Evolutionary conservation across 371 early-diverging fungal genomes (phyloP).

Genomic region (Circinella minor): DNA sequence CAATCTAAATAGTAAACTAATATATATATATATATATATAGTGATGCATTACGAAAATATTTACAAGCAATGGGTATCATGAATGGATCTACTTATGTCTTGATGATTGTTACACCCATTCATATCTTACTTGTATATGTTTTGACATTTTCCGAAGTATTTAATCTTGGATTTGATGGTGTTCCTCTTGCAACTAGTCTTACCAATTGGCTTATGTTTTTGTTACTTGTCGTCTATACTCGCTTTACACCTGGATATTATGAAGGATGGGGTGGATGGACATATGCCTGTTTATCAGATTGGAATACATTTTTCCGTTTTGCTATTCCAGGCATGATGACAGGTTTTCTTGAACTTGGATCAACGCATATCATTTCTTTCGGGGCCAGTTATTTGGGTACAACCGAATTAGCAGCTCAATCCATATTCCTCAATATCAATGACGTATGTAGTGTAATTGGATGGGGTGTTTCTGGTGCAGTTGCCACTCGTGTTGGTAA

Average conservation of each 20-base stretch:
- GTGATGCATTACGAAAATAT: conserved; percentile 73
- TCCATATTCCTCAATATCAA: conserved; percentile 71
- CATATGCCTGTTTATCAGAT: conserved; percentile 56
- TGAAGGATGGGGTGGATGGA: conserved; percentile 81
- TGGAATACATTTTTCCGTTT: conserved; percentile 60
- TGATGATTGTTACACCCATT: conserved; percentile 66
- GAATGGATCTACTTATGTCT: conserved; percentile 68
- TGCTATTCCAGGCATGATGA: conserved; percentile 45
- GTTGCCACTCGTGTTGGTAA: conserved; percentile 77
- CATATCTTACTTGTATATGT: conserved; percentile 67
- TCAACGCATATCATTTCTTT: conserved; percentile 66
- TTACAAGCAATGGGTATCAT: conserved; percentile 78
- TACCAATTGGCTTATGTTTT: conserved; percentile 66
- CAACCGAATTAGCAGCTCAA: conserved; percentile 74
- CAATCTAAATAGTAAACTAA: too few relatives aligned
- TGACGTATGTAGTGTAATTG: conserved; percentile 63
- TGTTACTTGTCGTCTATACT: conserved; percentile 61
- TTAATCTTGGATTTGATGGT: conserved; percentile 73
- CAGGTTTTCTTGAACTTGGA: conserved; percentile 74
- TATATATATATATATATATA: not conserved
- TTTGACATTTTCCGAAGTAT: conserved; percentile 64
- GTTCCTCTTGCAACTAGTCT: conserved; percentile 75
- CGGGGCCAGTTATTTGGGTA: conserved; percentile 66
- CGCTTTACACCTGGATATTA: conserved; percentile 58
- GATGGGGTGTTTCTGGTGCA: conserved; percentile 67